Conservation (phyloP, 768 basidiomycete genomes). For the Serpula lacrymans region DNA sequence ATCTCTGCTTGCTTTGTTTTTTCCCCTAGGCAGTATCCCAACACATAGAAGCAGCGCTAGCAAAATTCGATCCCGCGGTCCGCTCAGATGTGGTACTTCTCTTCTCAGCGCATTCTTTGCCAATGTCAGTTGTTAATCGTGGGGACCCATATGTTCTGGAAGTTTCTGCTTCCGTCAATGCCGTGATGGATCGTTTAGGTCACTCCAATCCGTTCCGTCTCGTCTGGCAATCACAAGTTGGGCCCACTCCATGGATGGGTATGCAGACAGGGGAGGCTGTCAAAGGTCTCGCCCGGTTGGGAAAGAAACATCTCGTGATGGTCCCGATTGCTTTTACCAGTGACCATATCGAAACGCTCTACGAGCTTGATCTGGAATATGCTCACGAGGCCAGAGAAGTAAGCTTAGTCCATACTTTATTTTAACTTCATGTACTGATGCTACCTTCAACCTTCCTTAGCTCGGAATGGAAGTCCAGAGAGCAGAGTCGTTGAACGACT, state of each 20-base stretch:
- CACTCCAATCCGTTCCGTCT: constrained; percentile 86
- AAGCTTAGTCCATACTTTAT: constrained; percentile 18
- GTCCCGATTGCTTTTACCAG: constrained; percentile 98
- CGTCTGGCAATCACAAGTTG: constrained; percentile 98
- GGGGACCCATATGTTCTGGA: constrained; percentile 97
- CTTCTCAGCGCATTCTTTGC: constrained; percentile 96
- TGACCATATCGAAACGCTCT: constrained; percentile 98
- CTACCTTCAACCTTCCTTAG: constrained; percentile 37
- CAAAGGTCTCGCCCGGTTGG: constrained; percentile 78
- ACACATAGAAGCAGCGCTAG: constrained; percentile 79
- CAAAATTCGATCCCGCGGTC: constrained; percentile 67
- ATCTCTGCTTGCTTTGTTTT: constrained; percentile 1
- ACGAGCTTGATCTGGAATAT: constrained; percentile 95
- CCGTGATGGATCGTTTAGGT: constrained; percentile 86
- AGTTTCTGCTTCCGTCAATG: constrained; percentile 89
- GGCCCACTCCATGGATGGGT: constrained; percentile 97
- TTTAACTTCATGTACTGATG: constrained; percentile 4
- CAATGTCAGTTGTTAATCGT: constrained; percentile 97
- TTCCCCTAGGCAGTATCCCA: constrained; percentile 77
- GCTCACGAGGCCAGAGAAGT: constrained; percentile 88
- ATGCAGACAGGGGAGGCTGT: constrained; percentile 92
- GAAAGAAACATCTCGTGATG: constrained; percentile 73
- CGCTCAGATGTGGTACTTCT: constrained; percentile 78
- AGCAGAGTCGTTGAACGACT: constrained; percentile 90
- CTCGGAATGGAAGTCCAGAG: constrained; percentile 88